These are phyloP conservation scores for Penicillium sumatraense DNA, from an alignment of 2,329 filamentous ascomycete species.

Conservation along the genomic window DNA sequence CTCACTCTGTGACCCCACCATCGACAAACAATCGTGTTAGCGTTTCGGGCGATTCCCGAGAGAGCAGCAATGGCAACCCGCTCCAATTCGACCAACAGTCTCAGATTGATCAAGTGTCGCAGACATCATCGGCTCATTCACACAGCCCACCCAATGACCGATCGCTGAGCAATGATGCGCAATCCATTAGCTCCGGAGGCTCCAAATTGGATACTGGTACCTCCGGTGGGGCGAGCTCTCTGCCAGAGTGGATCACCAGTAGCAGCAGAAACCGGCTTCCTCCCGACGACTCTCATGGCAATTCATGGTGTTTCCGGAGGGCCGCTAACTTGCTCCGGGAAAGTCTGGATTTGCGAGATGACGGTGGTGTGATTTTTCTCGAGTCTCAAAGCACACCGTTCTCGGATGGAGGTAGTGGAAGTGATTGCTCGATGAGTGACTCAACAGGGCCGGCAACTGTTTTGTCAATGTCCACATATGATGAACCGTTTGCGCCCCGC, in stretches of 20 bases:
- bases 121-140: constrained; percentile 7
- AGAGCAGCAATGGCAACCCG: constrained; percentile 14
- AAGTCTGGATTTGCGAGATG: constrained; percentile 49
- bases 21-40: constrained; percentile 28
- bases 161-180: constrained; percentile 33
- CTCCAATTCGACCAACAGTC: constrained; percentile 18
- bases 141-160: constrained; percentile 23
- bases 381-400: constrained; percentile 35
- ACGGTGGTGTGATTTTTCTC: constrained; percentile 52
- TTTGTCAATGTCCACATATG: constrained; percentile 40
- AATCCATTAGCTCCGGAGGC: constrained; percentile 28
- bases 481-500: constrained; percentile 40
- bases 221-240: constrained; percentile 31
- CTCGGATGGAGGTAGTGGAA: constrained; percentile 33
- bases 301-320: constrained; percentile 51
- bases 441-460: constrained; percentile 35
- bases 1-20: constrained; percentile 24
- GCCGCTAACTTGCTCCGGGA: constrained; percentile 55
- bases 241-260: constrained; percentile 39
- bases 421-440: constrained; percentile 34
- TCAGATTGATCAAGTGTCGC: background rate
- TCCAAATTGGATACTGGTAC: constrained; percentile 35
- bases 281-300: constrained; percentile 41
- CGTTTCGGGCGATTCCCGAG: constrained; percentile 28
- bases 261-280: constrained; percentile 31